Base-by-base conservation (phyloP, 371 early-diverging fungal genomes). In the Entomophthora muscae region DNA sequence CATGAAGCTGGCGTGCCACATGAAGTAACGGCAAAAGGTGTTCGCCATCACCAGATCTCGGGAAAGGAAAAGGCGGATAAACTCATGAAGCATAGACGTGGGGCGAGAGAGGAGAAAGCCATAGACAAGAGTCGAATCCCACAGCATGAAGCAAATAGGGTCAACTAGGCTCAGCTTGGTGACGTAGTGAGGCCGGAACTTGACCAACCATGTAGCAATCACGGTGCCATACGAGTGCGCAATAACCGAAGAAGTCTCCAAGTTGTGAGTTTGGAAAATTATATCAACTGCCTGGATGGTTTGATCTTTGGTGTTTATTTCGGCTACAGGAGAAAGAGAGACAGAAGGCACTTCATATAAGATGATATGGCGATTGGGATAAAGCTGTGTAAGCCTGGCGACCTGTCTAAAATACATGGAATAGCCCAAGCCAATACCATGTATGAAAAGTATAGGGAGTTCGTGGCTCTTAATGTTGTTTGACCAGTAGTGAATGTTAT, bases 41-140 rank as follows among this genome's bases (percentile, higher is more conserved):
- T 30, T 59, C 10, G 60, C 60, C 10, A 29, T 59, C 12, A 59
- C 31, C 3, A 59, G 13, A 30, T 59, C 60, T 59, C 24, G 31
- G 42, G 32, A 32, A 2, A 59, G 10, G 23, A 59, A 32, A 32
- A n/a, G 42, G 3, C 27, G 42, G 24, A 21, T 13, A 22, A 59
- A 3, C 10, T 2, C 27, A 29, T 31, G n/a, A 13, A 59, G 5
- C 23, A 32, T 17, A 22, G 12, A 5, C 24, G 10, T 10, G n/a
- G n/a, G 2, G 3, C 7, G 33, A 10, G 31, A 17, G 24, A 33
- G 42, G 12, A 59, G 10, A 27, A 59, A 59, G 60, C 42, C 42
- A 22, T 13, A 13, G 10, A 29, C 23, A 12, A 55, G 26, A 55
- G 12, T 55, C 10, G 55, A 26, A 22, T 23, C 23, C 55, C 55